Base-by-base conservation (phyloP, 179 eudicot genomes). In the Carnegiea gigantea region DNA sequence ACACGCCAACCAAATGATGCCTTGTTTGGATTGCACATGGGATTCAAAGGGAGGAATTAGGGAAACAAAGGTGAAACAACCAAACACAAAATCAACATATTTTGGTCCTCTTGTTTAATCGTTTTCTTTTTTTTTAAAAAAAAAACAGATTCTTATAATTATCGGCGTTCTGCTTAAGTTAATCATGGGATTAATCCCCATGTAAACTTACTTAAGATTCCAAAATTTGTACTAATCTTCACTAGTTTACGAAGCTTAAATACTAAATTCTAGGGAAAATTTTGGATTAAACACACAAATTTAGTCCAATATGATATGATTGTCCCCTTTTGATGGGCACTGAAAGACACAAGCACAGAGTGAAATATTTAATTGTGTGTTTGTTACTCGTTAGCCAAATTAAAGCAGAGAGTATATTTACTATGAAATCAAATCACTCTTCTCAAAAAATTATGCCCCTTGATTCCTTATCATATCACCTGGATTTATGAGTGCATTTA, bases 11-110 rank as follows among this genome's bases (percentile, higher is more conserved):
- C 82, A 26, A 88, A 88, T 83, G 89, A 88, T 85, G 82, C 82
- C 81, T 83, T 77, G 88, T 86, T 86, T 86, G 85, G 90, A 79
- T 46, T 79, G 88, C 92, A 88, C 90, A 89, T 89, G 92, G 79
- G 80, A 84, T 57, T 81, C 76, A 78, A 83, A 81, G 81, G 54
- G 73, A 62, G 76, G 78, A 81, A 65, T 81, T 67, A 59, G 62
- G 86, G 86, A 81, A 84, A 84, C 86, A 84, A 74, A 9, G 54
- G 38, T 81, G 62, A 82, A 85, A 82, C 87, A 85, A 82, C 30
- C 33, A 82, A 82, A 24, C 84, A 82, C 38, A 49, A 6, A 82
- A 67, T n/a, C 60, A 73, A 48, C 44, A 51, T 17, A 46, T 48
- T 64, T 72, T 73, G 73, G 24, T 51, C 71, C 9, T 78, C 53